These are phyloP conservation scores for Evernia prunastri DNA, from an alignment of 495 filamentous ascomycete genomes.

Conservation along the genomic window DNA sequence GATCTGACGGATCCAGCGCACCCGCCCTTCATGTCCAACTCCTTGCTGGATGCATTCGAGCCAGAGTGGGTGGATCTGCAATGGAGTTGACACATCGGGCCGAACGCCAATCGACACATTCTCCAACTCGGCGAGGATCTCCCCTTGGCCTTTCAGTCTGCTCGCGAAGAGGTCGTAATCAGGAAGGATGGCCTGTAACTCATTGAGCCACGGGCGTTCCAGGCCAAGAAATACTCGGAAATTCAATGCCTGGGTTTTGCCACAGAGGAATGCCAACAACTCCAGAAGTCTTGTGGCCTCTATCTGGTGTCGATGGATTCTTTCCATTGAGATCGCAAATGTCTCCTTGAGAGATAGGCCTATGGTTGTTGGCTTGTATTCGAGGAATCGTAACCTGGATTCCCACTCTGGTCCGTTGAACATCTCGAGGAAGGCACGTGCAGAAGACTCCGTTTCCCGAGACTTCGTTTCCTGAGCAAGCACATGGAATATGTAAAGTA, in stretches of 20 bases:
- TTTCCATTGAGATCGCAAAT: not conserved
- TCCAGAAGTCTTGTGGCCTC: not conserved
- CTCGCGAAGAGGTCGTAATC: not conserved
- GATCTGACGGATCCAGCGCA: not conserved
- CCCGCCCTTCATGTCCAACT: not conserved
- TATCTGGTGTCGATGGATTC: not conserved
- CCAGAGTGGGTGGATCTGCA: not conserved
- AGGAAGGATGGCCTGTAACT: not conserved
- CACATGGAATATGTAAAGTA: not conserved
- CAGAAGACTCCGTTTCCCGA: too few species aligned
- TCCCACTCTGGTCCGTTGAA: not conserved
- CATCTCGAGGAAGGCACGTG: not conserved
- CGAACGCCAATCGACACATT: conserved; percentile 1
- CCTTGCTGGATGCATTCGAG: conserved; percentile 5
- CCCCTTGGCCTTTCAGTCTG: not conserved
- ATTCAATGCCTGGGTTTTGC: not conserved
- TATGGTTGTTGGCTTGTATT: not conserved
- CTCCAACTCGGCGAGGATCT: not conserved
- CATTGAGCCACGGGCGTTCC: not conserved
- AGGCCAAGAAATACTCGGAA: not conserved
- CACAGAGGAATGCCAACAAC: not conserved
- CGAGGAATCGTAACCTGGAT: not conserved
- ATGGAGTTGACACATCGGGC: not conserved
- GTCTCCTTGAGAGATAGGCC: not conserved
- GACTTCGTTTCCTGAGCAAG: not conserved